Evolutionary conservation across 179 eudicot species (phyloP), one percentile per base, ranked within the genome.

Genomic region (Heliamphora pulchella): DNA sequence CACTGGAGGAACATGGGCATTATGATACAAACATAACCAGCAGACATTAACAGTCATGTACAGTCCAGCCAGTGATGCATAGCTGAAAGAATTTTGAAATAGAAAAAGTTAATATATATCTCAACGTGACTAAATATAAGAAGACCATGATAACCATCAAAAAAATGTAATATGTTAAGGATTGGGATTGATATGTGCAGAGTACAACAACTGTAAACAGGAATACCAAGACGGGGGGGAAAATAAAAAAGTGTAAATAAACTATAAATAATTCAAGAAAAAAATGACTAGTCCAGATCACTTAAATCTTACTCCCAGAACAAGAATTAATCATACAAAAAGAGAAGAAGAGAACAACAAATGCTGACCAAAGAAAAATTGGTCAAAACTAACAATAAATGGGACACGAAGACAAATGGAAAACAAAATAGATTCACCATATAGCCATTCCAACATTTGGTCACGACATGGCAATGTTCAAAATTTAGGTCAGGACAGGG

Each of bases 1-100:
- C 14, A 31, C 11, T 57, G 50, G 65, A 41, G 51, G 53, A 43
- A 22, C 66, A 58, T 58, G 65, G 17, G 44, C 53, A 17, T 17
- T 22, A 75, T 57, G 53, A 75, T 72, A 59, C 59, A 51, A 22
- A 41, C 51, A 54, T 15, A 75, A 76, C 57, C 79, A 76, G 5
- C 14, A 76, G 13, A 44, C 54, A 46, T 46, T 4, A 75, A 46
- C 57, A n/a, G 4, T 18, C 51, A 39, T 72, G 61, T 43, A 54
- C 64, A 61, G 18, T 3, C 51, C 43, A 62, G 14, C 5, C 66
- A n/a, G 48, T 61, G 55, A 76, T 6, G 15, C 46, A 47, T 44
- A 61, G 70, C 79, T 76, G 79, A 76, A 76, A 62, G 58, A 43
- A 62, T 46, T 47, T 17, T 31, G 53, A 76, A 62, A 47, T 39